Conservation (phyloP, 257 asterid genomes). For the Haberlea rhodopensis region DNA sequence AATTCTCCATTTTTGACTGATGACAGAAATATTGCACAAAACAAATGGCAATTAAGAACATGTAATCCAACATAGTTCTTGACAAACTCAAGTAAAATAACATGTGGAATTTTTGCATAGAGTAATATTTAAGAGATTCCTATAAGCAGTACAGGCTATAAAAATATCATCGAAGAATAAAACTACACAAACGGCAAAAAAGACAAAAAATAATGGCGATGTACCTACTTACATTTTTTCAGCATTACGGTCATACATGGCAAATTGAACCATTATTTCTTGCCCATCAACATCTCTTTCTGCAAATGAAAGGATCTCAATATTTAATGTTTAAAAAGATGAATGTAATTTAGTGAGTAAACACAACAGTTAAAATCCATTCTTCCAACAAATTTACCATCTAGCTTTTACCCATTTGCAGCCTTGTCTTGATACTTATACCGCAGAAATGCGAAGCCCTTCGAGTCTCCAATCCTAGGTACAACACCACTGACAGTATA, state of each 20-base stretch:
- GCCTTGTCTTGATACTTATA: constrained; percentile 98
- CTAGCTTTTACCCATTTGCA: constrained; percentile 83
- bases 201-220: neutral
- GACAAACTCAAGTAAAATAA: neutral
- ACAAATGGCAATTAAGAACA: neutral
- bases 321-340: neutral
- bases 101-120: neutral
- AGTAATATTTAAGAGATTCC: neutral
- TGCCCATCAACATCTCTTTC: constrained; percentile 95
- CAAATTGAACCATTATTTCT: constrained; percentile 97
- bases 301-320: constrained; percentile 29
- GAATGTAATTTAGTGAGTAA: neutral
- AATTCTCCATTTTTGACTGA: constrained; percentile 77
- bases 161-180: neutral
- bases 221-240: constrained; percentile 70
- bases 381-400: constrained; percentile 48
- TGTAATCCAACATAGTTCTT: neutral
- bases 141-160: neutral
- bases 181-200: neutral
- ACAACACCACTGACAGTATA: neutral
- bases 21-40: constrained; percentile 9
- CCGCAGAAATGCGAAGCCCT: constrained; percentile 95
- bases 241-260: constrained; percentile 95
- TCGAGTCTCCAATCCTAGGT: constrained; percentile 96
- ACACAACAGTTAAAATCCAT: neutral